Conservation (phyloP, 768 basidiomycete genomes). For the Sarcodon aspratus region DNA sequence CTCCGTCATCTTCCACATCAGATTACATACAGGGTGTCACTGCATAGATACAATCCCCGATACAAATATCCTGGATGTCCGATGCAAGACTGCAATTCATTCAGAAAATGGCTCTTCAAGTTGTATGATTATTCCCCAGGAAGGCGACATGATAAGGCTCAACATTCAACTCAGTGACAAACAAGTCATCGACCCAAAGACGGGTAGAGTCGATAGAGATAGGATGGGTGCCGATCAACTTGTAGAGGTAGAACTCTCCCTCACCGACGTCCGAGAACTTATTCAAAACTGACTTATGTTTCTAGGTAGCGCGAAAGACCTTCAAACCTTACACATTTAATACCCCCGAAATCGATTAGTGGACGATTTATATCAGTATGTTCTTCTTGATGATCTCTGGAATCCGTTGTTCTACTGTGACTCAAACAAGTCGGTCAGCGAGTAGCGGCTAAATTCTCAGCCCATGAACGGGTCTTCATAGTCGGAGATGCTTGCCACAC, state of each 20-base stretch:
- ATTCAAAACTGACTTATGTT: too few species aligned
- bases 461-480: slow-evolving; percentile 39
- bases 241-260: slow-evolving; percentile 20
- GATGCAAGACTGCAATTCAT: slow-evolving; percentile 38
- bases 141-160: slow-evolving; percentile 32
- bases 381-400: neutral
- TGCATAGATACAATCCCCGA: slow-evolving; percentile 44
- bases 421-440: slow-evolving; percentile 52
- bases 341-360: neutral
- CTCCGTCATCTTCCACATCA: slow-evolving; percentile 6
- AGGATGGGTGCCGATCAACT: slow-evolving; percentile 26
- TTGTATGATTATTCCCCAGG: slow-evolving; percentile 40
- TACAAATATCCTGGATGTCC: slow-evolving; percentile 44
- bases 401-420: neutral
- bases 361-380: too few species aligned
- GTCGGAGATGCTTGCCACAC: slow-evolving; percentile 50
- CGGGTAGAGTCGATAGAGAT: slow-evolving; percentile 29
- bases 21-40: slow-evolving; percentile 80
- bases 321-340: neutral
- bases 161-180: slow-evolving; percentile 39
- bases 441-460: slow-evolving; percentile 39
- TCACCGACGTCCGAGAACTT: too few species aligned
- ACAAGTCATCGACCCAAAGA: slow-evolving; percentile 17
- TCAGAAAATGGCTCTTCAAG: slow-evolving; percentile 36
- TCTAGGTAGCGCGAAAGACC: slow-evolving; percentile 22